Conservation (phyloP, 768 basidiomycete species). For the Austroboletus festivus region DNA sequence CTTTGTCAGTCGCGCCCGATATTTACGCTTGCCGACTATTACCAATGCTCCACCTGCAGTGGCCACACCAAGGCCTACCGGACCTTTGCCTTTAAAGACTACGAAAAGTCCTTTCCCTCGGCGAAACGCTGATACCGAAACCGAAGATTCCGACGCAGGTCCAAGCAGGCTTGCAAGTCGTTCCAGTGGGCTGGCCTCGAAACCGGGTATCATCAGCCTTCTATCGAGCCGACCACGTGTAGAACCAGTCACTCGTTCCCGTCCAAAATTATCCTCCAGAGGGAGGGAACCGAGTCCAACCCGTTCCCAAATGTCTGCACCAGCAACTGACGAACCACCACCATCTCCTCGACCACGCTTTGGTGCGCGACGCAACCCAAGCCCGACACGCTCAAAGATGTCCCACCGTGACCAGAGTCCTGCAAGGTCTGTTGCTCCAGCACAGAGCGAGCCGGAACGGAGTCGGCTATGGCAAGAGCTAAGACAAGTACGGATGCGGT, state of each 20-base stretch:
- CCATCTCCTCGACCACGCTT: conserved; percentile 34
- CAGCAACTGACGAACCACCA: conserved; percentile 20
- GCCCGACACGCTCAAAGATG: conserved; percentile 35
- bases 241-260: conserved; percentile 25
- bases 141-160: conserved; percentile 32
- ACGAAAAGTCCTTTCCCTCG: conserved; percentile 33
- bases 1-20: conserved; percentile 66
- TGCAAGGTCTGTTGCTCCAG: conserved; percentile 23
- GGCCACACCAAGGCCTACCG: conserved; percentile 28
- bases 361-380: conserved; percentile 36
- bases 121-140: conserved; percentile 28
- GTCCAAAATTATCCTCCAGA: conserved; percentile 24
- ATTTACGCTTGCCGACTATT: conserved; percentile 67
- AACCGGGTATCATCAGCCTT: conserved; percentile 38
- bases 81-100: conserved; percentile 24
- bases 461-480: conserved; percentile 57
- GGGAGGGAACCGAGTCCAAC: conserved; percentile 33
- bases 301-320: conserved; percentile 26
- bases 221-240: conserved; percentile 33
- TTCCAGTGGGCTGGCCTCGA: conserved; percentile 25
- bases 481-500: conserved; percentile 45
- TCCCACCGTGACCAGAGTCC: conserved; percentile 31
- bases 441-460: conserved; percentile 38
- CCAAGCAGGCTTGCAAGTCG: conserved; percentile 24
- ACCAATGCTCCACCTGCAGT: conserved; percentile 38